A percentile compares a stretch with the other conserved stretches of the same genome.
Evolutionary conservation across 139 green algal genomes (phyloP).

Genomic region (Tetradesmus obliquus): DNA sequence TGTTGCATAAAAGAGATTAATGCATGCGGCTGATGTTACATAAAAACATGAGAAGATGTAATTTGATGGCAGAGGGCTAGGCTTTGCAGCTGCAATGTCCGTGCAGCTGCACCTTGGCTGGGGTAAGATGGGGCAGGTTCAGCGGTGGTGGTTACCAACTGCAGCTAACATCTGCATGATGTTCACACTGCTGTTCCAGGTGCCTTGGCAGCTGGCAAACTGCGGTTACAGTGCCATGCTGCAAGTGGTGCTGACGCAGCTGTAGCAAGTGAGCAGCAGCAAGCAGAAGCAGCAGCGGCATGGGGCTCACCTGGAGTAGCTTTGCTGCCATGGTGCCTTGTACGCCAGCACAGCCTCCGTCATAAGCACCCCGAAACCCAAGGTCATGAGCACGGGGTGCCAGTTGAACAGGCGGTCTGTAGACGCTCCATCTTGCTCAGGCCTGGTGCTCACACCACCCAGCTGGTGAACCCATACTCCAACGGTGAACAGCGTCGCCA

Average conservation of each 20-base stretch:
- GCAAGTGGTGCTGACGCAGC: neutral
- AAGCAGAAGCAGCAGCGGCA: neutral
- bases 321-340: slow-evolving; percentile 44
- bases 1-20: slow-evolving; percentile 19
- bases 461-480: slow-evolving; percentile 30
- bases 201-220: too few relatives aligned
- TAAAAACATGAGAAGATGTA: neutral
- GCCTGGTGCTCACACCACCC: neutral
- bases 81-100: neutral
- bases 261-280: neutral
- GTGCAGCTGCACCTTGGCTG: too few relatives aligned
- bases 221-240: too few relatives aligned
- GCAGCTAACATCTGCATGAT: too few relatives aligned
- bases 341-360: slow-evolving; percentile 76
- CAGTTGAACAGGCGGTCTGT: slow-evolving; percentile 78
- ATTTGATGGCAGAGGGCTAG: neutral
- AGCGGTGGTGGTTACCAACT: too few relatives aligned
- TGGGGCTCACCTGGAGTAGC: slow-evolving; percentile 38
- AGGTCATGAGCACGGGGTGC: slow-evolving; percentile 74
- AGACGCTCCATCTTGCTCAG: neutral
- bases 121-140: too few relatives aligned
- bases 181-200: too few relatives aligned
- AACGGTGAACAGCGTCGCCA: neutral
- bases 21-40: too few relatives aligned
- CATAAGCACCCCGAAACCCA: slow-evolving; percentile 75